Evolutionary conservation across 495 filamentous ascomycete genomes (phyloP).

Genomic region (Penicillium dipodomyicola): DNA sequence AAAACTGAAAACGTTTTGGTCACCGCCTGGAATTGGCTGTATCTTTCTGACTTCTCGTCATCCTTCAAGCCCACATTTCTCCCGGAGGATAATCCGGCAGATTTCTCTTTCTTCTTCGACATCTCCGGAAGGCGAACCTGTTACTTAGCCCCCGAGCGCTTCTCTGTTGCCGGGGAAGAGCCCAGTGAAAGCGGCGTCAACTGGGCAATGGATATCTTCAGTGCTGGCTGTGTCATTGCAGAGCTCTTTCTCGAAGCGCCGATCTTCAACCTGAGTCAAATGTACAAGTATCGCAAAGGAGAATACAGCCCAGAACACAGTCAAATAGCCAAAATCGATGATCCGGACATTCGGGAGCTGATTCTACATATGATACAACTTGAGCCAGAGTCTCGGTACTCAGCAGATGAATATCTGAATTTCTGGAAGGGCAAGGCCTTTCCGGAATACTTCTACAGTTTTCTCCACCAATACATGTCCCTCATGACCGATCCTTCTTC

Average conservation of each 20-base stretch:
- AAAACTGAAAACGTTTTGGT: slow-evolving; percentile 96
- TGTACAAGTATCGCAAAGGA: slow-evolving; percentile 88
- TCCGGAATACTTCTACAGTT: slow-evolving; percentile 93
- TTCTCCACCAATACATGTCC: slow-evolving; percentile 96
- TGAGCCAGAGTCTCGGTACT: slow-evolving; percentile 85
- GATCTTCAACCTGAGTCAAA: slow-evolving; percentile 87
- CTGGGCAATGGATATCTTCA: slow-evolving; percentile 99
- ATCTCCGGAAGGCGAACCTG: slow-evolving; percentile 90
- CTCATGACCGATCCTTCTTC: slow-evolving; percentile 91
- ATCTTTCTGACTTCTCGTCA: slow-evolving; percentile 91
- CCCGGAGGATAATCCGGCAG: slow-evolving; percentile 94
- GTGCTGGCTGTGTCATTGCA: slow-evolving; percentile 93
- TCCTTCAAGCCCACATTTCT: slow-evolving; percentile 94
- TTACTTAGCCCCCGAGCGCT: slow-evolving; percentile 93
- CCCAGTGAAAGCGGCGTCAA: slow-evolving; percentile 63
- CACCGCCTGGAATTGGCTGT: slow-evolving; percentile 99
- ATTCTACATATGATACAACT: slow-evolving; percentile 93
- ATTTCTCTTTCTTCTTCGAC: slow-evolving; percentile 97
- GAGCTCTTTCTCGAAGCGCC: slow-evolving; percentile 95
- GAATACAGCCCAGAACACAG: slow-evolving; percentile 85
- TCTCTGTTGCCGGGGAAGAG: slow-evolving; percentile 67
- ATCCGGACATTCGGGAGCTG: slow-evolving; percentile 81
- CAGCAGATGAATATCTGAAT: slow-evolving; percentile 90
- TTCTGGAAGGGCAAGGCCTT: slow-evolving; percentile 91
- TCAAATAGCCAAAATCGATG: slow-evolving; percentile 81